phyloP scores from a whole-genome alignment of 495 filamentous ascomycete species.

The Daldinia grandis region DNA sequence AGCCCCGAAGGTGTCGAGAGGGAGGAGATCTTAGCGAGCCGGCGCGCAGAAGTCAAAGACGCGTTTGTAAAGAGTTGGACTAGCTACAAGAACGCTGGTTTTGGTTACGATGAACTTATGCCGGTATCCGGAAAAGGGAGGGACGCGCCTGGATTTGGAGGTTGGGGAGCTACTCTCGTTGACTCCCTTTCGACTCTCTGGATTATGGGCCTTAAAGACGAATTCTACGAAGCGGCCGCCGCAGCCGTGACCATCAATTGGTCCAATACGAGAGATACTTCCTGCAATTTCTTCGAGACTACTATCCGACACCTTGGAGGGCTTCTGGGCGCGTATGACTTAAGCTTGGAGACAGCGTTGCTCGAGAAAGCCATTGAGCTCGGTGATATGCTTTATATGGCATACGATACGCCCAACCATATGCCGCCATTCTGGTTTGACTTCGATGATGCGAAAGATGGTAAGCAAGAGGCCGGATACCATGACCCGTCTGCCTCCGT shows the following conservation, averaged over 20 bases:
- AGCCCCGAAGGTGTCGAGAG: constrained; percentile 42
- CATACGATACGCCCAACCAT: constrained; percentile 91
- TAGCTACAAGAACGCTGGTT: constrained; percentile 78
- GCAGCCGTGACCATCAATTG: constrained; percentile 85
- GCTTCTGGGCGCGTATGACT: constrained; percentile 77
- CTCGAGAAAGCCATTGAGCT: constrained; percentile 84
- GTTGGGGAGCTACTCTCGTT: constrained; percentile 93
- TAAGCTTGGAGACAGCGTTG: constrained; percentile 72
- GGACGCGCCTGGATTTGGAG: constrained; percentile 80
- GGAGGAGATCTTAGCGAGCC: constrained; percentile 55
- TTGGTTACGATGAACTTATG: constrained; percentile 78
- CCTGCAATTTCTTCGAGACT: constrained; percentile 80
- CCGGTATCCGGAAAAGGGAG: constrained; percentile 63
- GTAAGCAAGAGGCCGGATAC: constrained; percentile 46
- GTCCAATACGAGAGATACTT: constrained; percentile 65
- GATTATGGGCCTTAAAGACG: constrained; percentile 92
- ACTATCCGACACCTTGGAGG: constrained; percentile 84
- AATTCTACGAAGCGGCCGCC: constrained; percentile 87
- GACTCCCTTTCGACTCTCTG: constrained; percentile 92
- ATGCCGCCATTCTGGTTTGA: constrained; percentile 84
- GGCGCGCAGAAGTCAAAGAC: constrained; percentile 64
- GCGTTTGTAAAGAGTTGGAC: constrained; percentile 79
- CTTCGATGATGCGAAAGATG: constrained; percentile 45
- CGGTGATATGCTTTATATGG: constrained; percentile 82
- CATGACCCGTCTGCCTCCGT: constrained; percentile 58